Conservation (phyloP, 2,329 filamentous ascomycete species). For the Emergomyces orientalis region DNA sequence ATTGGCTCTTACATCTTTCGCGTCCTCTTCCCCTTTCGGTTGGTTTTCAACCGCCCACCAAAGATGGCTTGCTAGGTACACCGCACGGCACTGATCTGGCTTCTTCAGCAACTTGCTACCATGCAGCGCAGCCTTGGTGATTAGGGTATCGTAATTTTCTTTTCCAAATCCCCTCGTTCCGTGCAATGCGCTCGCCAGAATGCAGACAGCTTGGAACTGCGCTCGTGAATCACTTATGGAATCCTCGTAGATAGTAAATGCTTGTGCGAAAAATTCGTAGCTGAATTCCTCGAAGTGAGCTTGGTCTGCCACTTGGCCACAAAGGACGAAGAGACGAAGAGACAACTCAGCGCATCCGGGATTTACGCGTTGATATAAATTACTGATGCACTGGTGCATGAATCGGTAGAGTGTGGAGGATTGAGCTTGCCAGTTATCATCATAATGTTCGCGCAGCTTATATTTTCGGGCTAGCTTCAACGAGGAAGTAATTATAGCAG, state of each 20-base stretch:
- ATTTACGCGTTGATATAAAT: slow-evolving; percentile 77
- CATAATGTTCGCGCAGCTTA: slow-evolving; percentile 82
- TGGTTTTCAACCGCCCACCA: slow-evolving; percentile 93
- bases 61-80: slow-evolving; percentile 90
- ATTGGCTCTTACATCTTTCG: slow-evolving; percentile 56
- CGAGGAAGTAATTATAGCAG: slow-evolving; percentile 78
- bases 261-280: slow-evolving; percentile 97
- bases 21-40: slow-evolving; percentile 67
- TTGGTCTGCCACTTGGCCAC: slow-evolving; percentile 86
- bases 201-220: slow-evolving; percentile 94
- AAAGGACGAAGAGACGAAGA: slow-evolving; percentile 79
- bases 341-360: slow-evolving; percentile 76
- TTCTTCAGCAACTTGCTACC: slow-evolving; percentile 96
- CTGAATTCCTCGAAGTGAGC: slow-evolving; percentile 89
- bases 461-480: slow-evolving; percentile 82
- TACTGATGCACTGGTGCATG: slow-evolving; percentile 78
- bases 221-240: slow-evolving; percentile 90
- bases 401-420: slow-evolving; percentile 88
- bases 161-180: slow-evolving; percentile 83
- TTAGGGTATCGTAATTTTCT: slow-evolving; percentile 97
- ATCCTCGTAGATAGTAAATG: slow-evolving; percentile 97
- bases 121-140: slow-evolving; percentile 94
- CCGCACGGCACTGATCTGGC: slow-evolving; percentile 92
- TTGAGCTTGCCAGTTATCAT: slow-evolving; percentile 63
- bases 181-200: slow-evolving; percentile 82